Conservation (phyloP, 225 moss, liverwort and hornwort species). For the Anthoceros angustus region DNA sequence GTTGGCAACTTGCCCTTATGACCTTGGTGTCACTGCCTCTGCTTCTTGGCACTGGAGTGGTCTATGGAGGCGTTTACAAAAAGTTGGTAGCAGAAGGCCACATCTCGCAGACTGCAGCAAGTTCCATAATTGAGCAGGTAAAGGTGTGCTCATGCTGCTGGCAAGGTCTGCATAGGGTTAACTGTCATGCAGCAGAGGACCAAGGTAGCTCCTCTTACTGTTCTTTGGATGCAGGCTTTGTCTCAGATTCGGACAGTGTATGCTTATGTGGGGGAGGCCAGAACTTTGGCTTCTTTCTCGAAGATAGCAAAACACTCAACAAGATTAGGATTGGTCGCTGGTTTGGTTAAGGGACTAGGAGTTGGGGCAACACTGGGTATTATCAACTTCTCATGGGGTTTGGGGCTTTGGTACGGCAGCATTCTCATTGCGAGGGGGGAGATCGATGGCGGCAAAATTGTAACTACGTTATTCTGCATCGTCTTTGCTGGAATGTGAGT, state of each 20-base stretch:
- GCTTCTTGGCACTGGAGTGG: conserved; percentile 41
- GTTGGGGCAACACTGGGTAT: conserved; percentile 8
- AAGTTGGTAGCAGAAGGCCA: background rate
- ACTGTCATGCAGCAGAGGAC: background rate
- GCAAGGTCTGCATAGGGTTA: conserved; percentile 1
- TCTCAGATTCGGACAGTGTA: conserved; percentile 11
- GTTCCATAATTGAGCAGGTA: background rate
- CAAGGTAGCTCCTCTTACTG: background rate
- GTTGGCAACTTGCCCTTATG: conserved; percentile 52
- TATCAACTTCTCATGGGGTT: conserved; percentile 12
- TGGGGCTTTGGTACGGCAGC: conserved; percentile 18
- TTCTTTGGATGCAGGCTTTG: background rate
- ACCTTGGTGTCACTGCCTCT: conserved; percentile 50
- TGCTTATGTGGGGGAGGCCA: conserved; percentile 9
- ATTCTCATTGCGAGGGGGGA: conserved; percentile 11
- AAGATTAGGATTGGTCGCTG: conserved; percentile 9
- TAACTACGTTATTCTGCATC: conserved; percentile 16
- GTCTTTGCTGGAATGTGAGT: conserved; percentile 23
- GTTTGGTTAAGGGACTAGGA: conserved; percentile 17
- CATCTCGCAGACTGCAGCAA: background rate
- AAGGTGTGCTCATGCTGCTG: background rate
- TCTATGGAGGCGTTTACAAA: conserved; percentile 10
- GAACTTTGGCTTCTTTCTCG: conserved; percentile 1
- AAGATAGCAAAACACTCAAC: conserved; percentile 7
- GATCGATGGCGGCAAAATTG: conserved; percentile 14